Base-by-base conservation (phyloP, 768 basidiomycete species). In the Psilocybe azurescens region DNA sequence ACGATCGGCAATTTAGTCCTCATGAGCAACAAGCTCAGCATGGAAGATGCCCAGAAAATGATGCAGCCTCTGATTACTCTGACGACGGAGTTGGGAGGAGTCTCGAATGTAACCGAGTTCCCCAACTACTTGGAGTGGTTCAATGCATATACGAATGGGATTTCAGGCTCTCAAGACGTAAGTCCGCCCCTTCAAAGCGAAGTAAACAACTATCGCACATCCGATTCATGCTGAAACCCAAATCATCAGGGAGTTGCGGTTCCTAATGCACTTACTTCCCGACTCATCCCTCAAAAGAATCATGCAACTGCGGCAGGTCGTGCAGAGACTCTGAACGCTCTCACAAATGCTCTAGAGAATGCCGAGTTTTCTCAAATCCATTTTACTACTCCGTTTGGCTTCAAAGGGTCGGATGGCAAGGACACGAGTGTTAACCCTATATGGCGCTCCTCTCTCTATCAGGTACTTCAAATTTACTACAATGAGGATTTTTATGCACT, bases 361-460 rank as follows among this genome's bases (percentile, higher is more conserved):
- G 55, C 63, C n/a, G 58, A 61, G 64, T 57, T 69, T 62, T 63
- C 66, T 66, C 51, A 68, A 46, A 38, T 67, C 33, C 55, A 66
- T 36, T 61, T 70, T 33, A 69, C 68, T 2, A 70, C 71, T 5
- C 69, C 71, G 4, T 70, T 59, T 57, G 63, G 65, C 2, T 69
- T 65, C 60, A 69, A 65, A 24, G 67, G 63, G 20, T 56, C 62
- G 7, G 61, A 61, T 32, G 67, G 65, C 1, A 46, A 49, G 20
- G 66, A 61, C 38, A 72, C 72, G 5, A 72, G 71, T 32, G 58
- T 70, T 10, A 68, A 64, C 20, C 67, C 66, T 33, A 64, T 72
- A 29, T 75, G 73, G 74, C 59, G 73, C 16, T 59, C 63, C 0
- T 68, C 72, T 10, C 62, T 75, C 5, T 72, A 71, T 47, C 74